Base-by-base conservation (phyloP, 2,329 filamentous ascomycete species). In the Trichoderma sp. region DNA sequence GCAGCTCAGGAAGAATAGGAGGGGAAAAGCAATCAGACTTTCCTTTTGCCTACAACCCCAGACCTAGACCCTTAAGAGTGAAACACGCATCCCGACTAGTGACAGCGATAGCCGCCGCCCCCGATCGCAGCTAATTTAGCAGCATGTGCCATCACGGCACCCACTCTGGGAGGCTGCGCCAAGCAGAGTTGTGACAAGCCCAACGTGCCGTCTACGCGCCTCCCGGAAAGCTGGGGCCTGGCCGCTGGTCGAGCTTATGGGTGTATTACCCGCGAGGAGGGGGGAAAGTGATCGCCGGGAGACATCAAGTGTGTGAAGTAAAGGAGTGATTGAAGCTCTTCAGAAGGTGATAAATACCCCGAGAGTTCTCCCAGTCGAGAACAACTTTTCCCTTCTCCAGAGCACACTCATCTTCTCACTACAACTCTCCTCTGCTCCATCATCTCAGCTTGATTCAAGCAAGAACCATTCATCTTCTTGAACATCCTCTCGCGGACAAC, bases 61-160 rank as follows among this genome's bases (percentile, higher is more conserved):
- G 43, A 5, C 28, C 30, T 10, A 34, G 32, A 34, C 11, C 32
- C 32, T 4, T 28, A 34, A 34, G 26, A 39, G 21, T 26, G 14
- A 34, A 30, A 24, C 56, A 32, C 24, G 46, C 24, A 67, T 6
- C 43, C 18, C 16, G 32, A 24, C 65, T 67, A 51, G 59, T 59
- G 32, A 55, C 37, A 68, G 59, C 51, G 66, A 58, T 58, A 64
- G 65, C 66, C 66, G 66, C 59, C 66, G n/a, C 49, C 51, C 24
- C 52, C 59, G 58, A 68, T 64, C 59, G 39, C 26, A 39, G 16
- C 43, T 66, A 66, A 18, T 32, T 28, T 37, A 46, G 51, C 49
- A 64, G 16, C 28, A 28, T 26, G 24, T 59, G 54, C 43, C 67
- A 54, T 59, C 39, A 60, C 49, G 54, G 43, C 16, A 46, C 28